Base-by-base conservation (phyloP, 305 asterid genomes). In the Andrographis paniculata region DNA sequence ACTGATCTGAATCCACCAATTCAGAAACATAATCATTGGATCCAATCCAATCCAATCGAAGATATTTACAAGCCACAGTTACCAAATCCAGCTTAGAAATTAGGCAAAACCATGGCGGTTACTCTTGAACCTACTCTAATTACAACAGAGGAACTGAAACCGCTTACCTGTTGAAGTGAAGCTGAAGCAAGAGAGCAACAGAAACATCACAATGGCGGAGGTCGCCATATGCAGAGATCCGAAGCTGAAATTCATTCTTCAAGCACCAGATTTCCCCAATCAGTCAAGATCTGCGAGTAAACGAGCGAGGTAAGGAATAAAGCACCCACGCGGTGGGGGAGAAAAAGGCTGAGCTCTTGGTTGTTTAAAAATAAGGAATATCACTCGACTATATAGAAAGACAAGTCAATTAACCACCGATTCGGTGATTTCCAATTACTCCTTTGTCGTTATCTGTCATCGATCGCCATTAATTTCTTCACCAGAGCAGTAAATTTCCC, bases 111-210 rank as follows among this genome's bases (percentile, higher is more conserved):
- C n/a, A n/a, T n/a, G n/a, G n/a, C n/a, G 30, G 8, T 24, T 8
- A 3, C 30, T 8, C 4, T 3, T 24, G 6, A 24, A 4, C 8
- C 6, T 24, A 8, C 30, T 8, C 30, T 24, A 24, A 24, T 24
- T 24, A 3, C 30, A 24, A 24, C 30, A 12, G 23, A 20, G 11
- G 20, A 18, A 16, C 12, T 15, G 14, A 44, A 10, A 52, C 4
- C 1, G 31, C 28, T 59, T 56, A 79, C 94, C 94, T 45, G 80
- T 74, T 5, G 82, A 41, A 45, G 75, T 56, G 59, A 72, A 74
- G 64, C 59, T 67, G 84, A 67, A 63, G 73, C 82, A 79, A 53
- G 78, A 79, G 43, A 71, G 45, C 60, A 72, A 61, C 64, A 79
- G 64, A 33, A 58, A 31, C 44, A 76, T 53, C 35, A 62, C 36